phyloP scores from a whole-genome alignment of 306 rosid species.

The Prunus kanzakura region DNA sequence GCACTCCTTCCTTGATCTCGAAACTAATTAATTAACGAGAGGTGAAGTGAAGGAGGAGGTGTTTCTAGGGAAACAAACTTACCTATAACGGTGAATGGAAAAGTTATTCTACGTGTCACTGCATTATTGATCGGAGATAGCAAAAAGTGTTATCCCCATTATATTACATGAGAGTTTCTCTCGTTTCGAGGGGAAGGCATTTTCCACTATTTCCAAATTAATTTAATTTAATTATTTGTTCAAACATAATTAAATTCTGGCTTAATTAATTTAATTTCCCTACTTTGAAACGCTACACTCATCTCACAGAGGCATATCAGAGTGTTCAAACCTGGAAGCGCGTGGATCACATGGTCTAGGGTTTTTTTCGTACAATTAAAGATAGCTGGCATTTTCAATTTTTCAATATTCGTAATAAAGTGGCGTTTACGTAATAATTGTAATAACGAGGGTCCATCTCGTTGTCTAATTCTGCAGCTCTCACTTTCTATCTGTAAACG shows the following conservation, averaged over 20 bases:
- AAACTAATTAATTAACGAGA: background rate
- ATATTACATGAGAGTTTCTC: no score
- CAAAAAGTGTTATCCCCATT: no score
- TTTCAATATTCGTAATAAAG: background rate
- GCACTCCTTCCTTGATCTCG: background rate
- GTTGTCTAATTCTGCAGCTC: background rate
- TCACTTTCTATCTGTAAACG: constrained; percentile 51
- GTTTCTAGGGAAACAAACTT: no score
- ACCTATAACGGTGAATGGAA: no score
- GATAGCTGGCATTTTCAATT: background rate
- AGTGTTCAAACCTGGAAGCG: background rate
- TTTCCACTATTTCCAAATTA: no score
- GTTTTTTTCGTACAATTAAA: background rate
- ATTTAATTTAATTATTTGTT: background rate
- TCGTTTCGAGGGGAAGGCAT: no score
- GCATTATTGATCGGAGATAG: no score
- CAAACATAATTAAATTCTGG: background rate
- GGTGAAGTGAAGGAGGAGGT: background rate
- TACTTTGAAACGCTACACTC: background rate
- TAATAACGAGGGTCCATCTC: background rate
- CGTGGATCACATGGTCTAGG: background rate
- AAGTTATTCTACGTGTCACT: no score
- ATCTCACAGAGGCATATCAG: background rate
- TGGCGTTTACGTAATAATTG: background rate
- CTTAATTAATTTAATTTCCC: background rate